Evolutionary conservation across 2,329 filamentous ascomycete species (phyloP).

Genomic region (Fusarium tupiense): DNA sequence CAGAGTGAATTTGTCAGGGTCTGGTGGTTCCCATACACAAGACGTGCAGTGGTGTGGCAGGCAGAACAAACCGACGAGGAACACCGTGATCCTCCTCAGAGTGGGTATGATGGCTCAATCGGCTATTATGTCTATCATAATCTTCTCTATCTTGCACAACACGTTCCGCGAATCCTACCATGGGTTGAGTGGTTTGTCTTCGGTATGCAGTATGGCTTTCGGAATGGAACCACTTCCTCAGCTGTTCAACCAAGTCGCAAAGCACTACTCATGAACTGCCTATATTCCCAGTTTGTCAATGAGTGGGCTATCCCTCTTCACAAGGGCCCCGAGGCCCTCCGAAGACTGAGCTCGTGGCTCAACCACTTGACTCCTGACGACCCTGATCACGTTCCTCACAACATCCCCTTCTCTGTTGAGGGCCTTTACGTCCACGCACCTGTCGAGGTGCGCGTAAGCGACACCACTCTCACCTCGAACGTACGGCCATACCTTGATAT

Average conservation of each 20-base stretch:
- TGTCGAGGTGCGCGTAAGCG: constrained; percentile 87
- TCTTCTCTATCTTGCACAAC: constrained; percentile 82
- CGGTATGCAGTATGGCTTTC: constrained; percentile 96
- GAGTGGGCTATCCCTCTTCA: constrained; percentile 94
- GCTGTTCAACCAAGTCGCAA: constrained; percentile 83
- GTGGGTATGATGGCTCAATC: constrained; percentile 83
- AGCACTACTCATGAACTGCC: constrained; percentile 93
- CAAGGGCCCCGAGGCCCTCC: constrained; percentile 87
- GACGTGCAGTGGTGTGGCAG: constrained; percentile 87
- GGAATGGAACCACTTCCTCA: constrained; percentile 71
- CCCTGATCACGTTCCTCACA: constrained; percentile 68
- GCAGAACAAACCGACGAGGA: constrained; percentile 80
- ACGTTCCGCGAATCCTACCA: constrained; percentile 80
- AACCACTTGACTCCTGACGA: constrained; percentile 71
- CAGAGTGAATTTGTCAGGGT: constrained; percentile 89
- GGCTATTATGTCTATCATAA: constrained; percentile 95
- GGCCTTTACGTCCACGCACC: constrained; percentile 89
- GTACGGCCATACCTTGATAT: constrained; percentile 71
- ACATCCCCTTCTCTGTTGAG: constrained; percentile 83
- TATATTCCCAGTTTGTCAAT: constrained; percentile 98
- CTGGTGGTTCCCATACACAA: constrained; percentile 97
- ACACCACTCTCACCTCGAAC: constrained; percentile 62
- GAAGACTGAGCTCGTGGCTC: constrained; percentile 86
- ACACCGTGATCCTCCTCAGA: constrained; percentile 66
- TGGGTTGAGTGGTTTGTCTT: constrained; percentile 97